Base-by-base conservation (phyloP, 345 rosid species). In the Carallia pectinifolia region DNA sequence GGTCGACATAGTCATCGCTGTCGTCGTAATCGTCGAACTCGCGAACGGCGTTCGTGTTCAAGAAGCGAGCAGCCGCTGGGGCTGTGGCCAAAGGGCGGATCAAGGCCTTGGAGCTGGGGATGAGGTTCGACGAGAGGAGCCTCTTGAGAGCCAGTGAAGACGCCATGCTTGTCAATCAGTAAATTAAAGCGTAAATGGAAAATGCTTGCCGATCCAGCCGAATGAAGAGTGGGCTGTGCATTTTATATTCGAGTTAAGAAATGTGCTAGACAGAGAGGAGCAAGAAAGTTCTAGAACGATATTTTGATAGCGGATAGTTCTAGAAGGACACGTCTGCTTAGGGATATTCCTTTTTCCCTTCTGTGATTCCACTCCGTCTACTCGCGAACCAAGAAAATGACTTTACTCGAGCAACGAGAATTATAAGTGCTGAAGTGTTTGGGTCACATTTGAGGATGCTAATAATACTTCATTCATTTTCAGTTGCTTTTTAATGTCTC, bases 21-120 rank as follows among this genome's bases (percentile, higher is more conserved):
- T 73, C 77, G 23, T 69, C 74, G 5, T 54, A 77, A 6, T 69
- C 80, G 5, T 68, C 69, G 61, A 18, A 64, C 16, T 72, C 64
- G 62, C 73, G 78, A 17, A 64, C 37, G 18, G 86, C 60, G 13
- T 66, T 58, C 61, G 88, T 73, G 76, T 78, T 79, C 80, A 83
- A 85, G 65, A 76, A 73, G 58, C 84, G 88, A 17, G 71, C 61
- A 0, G 1, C 68, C 5, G 81, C 15, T 10, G 82, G 76, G 29
- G 13, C 58, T 6, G 58, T 2, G 12, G 58, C 68, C 0, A 75
- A 9, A 7, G 71, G 70, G 62, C 80, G 80, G 33, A 79, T n/a
- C 31, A 55, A 39, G 15, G 63, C 67, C 31, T 65, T 4, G 47
- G 75, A 64, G 55, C 61, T 50, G 13, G 81, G 40, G 29, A 79